Evolutionary conservation across 371 early-diverging fungal species (phyloP), one percentile per base, ranked within the genome.

Genomic region (Apophysomyces ossiformis): DNA sequence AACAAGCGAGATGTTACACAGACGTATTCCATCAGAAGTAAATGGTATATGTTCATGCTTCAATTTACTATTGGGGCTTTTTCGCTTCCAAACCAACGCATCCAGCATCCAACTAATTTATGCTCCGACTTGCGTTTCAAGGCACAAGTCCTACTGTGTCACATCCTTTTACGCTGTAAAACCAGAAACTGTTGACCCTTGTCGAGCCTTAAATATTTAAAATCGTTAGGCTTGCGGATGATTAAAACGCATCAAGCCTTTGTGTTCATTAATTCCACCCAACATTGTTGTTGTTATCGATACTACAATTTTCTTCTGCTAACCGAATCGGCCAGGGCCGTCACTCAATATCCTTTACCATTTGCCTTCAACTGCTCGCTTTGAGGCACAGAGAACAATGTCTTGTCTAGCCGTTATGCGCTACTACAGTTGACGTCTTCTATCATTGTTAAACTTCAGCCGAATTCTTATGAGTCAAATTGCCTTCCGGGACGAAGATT

Each of bases 201-300:
- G 21, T 9, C 54, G 9, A 21, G 9, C 54, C 21, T 50, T 50
- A 21, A 5, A 50, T 50, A 26, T 50, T 4, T 18, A 21, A 18
- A 50, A 21, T 50, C 54, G 54, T 21, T 21, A 21, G 7, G 18
- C 47, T 47, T 47, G 1, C 7, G 21, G 54, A 50, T 50, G 21
- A 21, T 26, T 26, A 26, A 50, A 50, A n/a, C 4, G 21, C 21
- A 21, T 50, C 21, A 41, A 41, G 9, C 2, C 21, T 11, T 50
- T 50, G 54, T 50, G 54, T 32, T 50, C 54, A 50, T 50, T 50
- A 50, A 50, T 21, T 50, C 54, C 54, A 50, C 54, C n/a, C 4
- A 50, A 9, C 54, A 5, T 50, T 16, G 54, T 50, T 50, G 16
- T 50, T 21, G 32, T 26, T 26, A 26, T 26, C 32, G 32, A 26